A percentile compares a stretch with the other conserved stretches of the same genome.
phyloP scores from a whole-genome alignment of 192 early-diverging fungal species.

The Umbelopsis isabellina region DNA sequence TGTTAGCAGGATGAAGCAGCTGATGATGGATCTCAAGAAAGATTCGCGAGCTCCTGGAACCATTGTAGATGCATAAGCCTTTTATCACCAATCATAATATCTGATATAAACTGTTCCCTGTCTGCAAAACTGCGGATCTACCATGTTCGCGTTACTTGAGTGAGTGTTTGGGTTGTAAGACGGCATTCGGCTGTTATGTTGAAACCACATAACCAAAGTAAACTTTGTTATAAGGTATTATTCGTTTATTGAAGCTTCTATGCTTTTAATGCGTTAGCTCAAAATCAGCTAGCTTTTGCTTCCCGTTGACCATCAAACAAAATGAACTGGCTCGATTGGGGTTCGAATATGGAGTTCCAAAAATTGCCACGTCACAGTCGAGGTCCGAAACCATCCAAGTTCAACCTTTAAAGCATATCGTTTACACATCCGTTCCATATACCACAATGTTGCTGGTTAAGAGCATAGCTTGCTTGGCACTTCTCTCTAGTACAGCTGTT shows the following conservation, averaged over 20 bases:
- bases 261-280: no score
- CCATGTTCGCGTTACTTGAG: no score
- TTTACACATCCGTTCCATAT: neutral
- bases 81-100: conserved; percentile 16
- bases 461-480: neutral
- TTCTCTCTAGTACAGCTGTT: neutral
- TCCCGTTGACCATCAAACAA: no score
- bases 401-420: neutral
- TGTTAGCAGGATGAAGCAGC: conserved; percentile 69
- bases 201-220: no score
- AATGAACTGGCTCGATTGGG: no score
- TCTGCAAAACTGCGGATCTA: no score
- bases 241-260: no score
- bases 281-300: no score
- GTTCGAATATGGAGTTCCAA: neutral
- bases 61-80: conserved; percentile 41
- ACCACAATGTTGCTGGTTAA: neutral
- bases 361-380: conserved; percentile 12
- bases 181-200: no score
- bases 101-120: conserved; percentile 8
- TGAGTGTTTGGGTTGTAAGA: no score
- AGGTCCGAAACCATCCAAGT: neutral
- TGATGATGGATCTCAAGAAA: conserved; percentile 71
- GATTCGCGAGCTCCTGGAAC: conserved; percentile 69
- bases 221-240: no score